These are phyloP conservation scores for Scolecobasidium constrictum DNA, from an alignment of 2,329 filamentous ascomycete species.

Conservation along the genomic window DNA sequence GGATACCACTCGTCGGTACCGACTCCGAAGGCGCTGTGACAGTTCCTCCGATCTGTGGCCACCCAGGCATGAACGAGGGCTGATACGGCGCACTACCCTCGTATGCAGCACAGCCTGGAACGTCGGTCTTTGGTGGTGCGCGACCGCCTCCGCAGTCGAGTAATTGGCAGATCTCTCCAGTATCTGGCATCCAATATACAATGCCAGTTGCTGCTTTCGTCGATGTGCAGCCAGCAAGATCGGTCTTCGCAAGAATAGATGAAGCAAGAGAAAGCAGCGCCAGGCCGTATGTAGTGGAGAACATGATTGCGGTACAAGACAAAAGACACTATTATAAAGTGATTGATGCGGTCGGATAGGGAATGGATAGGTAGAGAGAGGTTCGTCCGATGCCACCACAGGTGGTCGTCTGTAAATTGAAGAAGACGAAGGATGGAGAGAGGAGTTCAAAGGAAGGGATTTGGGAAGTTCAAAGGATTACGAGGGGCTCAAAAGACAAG, in stretches of 20 bases:
- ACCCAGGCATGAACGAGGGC: slow-evolving; percentile 36
- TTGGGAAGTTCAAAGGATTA: too few relatives aligned
- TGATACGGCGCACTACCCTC: slow-evolving; percentile 44
- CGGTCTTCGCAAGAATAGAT: slow-evolving; percentile 23
- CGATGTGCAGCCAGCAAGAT: slow-evolving; percentile 34
- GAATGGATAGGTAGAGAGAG: too few relatives aligned
- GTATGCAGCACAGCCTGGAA: slow-evolving; percentile 50
- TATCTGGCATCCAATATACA: slow-evolving; percentile 51
- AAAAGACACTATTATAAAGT: too few relatives aligned
- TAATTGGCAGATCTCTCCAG: slow-evolving; percentile 52
- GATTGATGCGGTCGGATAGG: too few relatives aligned
- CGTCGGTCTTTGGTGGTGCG: slow-evolving; percentile 51
- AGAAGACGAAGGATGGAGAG: too few relatives aligned
- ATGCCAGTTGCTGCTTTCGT: slow-evolving; percentile 32
- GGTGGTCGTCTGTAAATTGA: too few relatives aligned
- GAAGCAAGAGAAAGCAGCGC: slow-evolving; percentile 20
- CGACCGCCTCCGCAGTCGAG: slow-evolving; percentile 59
- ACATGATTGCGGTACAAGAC: slow-evolving; percentile 14
- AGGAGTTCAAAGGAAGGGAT: too few relatives aligned
- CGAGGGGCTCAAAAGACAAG: too few relatives aligned
- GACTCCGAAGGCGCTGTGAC: background rate
- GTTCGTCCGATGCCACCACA: too few relatives aligned
- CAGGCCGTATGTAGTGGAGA: slow-evolving; percentile 16
- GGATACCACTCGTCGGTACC: background rate
- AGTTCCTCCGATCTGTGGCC: slow-evolving; percentile 12